Evolutionary conservation across 768 basidiomycete species (phyloP).

Genomic region (Sporobolomyces pararoseus): DNA sequence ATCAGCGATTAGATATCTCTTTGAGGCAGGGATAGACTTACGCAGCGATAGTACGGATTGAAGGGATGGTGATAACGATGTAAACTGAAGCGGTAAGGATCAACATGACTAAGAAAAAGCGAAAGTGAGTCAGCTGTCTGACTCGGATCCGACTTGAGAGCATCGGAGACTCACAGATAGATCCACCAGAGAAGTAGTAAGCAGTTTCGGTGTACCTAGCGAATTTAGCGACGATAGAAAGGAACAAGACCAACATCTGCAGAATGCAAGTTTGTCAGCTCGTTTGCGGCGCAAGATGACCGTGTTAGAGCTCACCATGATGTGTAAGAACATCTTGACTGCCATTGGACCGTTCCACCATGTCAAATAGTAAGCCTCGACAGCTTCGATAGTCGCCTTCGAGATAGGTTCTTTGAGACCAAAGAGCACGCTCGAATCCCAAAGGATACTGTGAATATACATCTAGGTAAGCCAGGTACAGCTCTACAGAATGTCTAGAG

Average conservation of each 20-base stretch:
- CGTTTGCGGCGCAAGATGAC: background rate
- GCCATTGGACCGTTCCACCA: slow-evolving; percentile 42
- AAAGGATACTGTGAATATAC: slow-evolving; percentile 6
- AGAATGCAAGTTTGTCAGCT: background rate
- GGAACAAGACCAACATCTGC: slow-evolving; percentile 27
- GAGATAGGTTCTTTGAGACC: slow-evolving; percentile 16
- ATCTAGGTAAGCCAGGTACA: background rate
- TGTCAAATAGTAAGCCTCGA: slow-evolving; percentile 40
- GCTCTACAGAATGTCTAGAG: too few relatives aligned
- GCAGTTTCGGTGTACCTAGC: slow-evolving; percentile 29
- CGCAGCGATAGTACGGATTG: slow-evolving; percentile 32
- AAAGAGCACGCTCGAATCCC: slow-evolving; percentile 37
- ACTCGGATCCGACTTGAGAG: background rate
- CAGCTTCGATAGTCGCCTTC: slow-evolving; percentile 7
- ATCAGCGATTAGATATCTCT: too few relatives aligned
- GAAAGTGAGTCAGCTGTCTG: background rate
- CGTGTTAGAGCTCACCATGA: slow-evolving; percentile 17
- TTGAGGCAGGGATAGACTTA: background rate
- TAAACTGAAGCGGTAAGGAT: slow-evolving; percentile 34
- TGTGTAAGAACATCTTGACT: slow-evolving; percentile 40
- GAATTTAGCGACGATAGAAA: slow-evolving; percentile 38
- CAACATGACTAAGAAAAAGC: slow-evolving; percentile 7
- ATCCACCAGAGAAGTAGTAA: slow-evolving; percentile 39
- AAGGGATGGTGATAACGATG: slow-evolving; percentile 37
- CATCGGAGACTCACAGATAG: slow-evolving; percentile 14